Conservation (phyloP, 805 yeast species). For the Kodamaea fukazawae region DNA sequence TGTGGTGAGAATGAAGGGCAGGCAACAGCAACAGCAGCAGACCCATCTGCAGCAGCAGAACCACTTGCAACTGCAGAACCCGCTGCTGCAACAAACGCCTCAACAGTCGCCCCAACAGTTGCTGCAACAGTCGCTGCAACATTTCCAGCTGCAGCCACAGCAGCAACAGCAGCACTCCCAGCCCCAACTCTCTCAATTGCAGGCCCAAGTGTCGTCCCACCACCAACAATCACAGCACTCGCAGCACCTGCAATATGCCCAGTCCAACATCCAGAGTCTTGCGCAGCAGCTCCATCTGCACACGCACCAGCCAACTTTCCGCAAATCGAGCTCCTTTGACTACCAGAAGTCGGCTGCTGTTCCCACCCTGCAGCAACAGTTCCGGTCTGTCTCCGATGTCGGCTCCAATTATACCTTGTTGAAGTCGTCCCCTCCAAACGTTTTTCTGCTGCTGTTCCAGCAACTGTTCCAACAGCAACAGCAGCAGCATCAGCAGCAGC, state of each 20-base stretch:
- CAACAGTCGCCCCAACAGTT: slow-evolving; percentile 1
- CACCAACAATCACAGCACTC: slow-evolving; percentile 1
- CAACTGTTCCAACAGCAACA: no score
- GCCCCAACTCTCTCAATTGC: neutral
- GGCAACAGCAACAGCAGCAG: neutral
- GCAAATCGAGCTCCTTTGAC: slow-evolving; percentile 1
- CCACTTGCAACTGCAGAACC: neutral
- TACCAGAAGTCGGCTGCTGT: neutral
- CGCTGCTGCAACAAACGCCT: slow-evolving; percentile 2
- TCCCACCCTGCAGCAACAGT: no score
- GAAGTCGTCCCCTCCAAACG: no score
- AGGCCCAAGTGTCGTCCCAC: no score
- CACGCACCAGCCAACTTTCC: slow-evolving; percentile 2
- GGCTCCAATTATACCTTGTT: no score
- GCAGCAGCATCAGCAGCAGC: no score
- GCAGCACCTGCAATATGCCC: neutral
- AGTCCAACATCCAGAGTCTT: no score
- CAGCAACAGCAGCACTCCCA: neutral
- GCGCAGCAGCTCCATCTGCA: neutral
- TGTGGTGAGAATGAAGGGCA: neutral
- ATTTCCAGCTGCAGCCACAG: neutral
- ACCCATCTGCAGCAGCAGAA: slow-evolving; percentile 1
- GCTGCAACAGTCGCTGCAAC: neutral
- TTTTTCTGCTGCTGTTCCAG: no score
- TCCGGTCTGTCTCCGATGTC: no score